Conservation (phyloP, 306 rosid species). For the Calophaca sinica region DNA sequence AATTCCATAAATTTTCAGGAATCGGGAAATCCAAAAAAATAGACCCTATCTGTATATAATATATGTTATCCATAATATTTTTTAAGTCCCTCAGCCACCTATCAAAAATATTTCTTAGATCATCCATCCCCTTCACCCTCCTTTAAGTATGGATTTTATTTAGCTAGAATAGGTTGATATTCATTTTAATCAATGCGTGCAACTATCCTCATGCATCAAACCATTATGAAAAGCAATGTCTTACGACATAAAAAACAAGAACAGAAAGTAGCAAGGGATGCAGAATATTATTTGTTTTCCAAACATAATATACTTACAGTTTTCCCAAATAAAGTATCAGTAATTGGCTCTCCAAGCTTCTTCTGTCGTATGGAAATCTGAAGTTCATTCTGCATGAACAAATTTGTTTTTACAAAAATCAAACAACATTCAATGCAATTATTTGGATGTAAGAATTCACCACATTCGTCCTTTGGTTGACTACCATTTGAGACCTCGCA, state of each 20-base stretch:
- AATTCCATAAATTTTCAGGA: background rate
- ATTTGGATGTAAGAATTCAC: conserved; percentile 3
- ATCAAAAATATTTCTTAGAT: conserved; percentile 8
- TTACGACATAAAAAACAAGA: conserved; percentile 9
- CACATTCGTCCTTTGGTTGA: background rate
- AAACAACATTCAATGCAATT: conserved; percentile 15
- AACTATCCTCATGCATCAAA: background rate
- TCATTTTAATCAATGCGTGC: conserved; percentile 16
- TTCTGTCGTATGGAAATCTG: conserved; percentile 67
- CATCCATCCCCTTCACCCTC: conserved; percentile 7
- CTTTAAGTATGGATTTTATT: background rate
- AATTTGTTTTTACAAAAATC: background rate
- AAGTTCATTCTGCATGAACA: conserved; percentile 73
- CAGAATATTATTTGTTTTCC: background rate
- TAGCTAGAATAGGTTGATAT: conserved; percentile 17
- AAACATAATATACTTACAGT: conserved; percentile 65
- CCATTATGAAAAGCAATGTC: background rate
- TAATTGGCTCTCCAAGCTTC: conserved; percentile 79
- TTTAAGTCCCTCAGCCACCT: background rate
- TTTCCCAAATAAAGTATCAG: conserved; percentile 82
- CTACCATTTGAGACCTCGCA: background rate
- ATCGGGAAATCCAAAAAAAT: background rate
- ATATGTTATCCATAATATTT: conserved; percentile 19
- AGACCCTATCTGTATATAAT: background rate
- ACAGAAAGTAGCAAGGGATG: background rate